Evolutionary conservation across 78 protist species (phyloP), one percentile per base, ranked within the genome.

Genomic region (Tieghemostelium lacteum): DNA sequence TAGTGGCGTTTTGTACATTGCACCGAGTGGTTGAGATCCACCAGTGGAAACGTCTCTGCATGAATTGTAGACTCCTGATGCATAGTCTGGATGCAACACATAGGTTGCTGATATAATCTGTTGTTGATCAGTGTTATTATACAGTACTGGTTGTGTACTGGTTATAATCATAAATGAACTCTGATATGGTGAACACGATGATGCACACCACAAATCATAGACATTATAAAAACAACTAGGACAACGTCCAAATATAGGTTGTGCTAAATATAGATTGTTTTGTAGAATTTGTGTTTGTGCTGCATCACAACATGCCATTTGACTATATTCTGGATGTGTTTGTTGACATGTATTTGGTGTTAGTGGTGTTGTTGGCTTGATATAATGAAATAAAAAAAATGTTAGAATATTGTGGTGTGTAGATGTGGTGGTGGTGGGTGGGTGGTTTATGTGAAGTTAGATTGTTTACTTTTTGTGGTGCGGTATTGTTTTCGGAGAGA

Each of bases 141-240:
- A 14, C 24, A 14, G 12, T 4, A 66, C 73, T 8, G 7, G 28
- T 10, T 31, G 20, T 10, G 40, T 71, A 6, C 29, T 45, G 26
- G 42, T n/a, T 7, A 29, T 24, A 14, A 83, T 52, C 78, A 86
- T 75, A 86, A 86, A 86, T 20, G 70, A 39, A 22, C 34, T 16
- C 72, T 86, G 93, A 33, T 72, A 67, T 3, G 93, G 93, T 28
- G 54, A 26, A 31, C 93, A 86, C 20, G 73, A 49, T 26, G 71
- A 62, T 29, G 76, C 93, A 67, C 93, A 86, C 93, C 93, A 86
- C 20, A 86, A 22, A 75, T 75, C 86, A 76, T 73, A 86, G 4
- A 86, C 26, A 58, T 86, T 86, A 33, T 6, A 40, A 8, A 75
- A 16, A 57, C 93, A 86, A 17, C 76, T 83, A 22, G 73, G 67